Conservation (phyloP, 805 yeast genomes). For the Metschnikowia vanudenii region DNA sequence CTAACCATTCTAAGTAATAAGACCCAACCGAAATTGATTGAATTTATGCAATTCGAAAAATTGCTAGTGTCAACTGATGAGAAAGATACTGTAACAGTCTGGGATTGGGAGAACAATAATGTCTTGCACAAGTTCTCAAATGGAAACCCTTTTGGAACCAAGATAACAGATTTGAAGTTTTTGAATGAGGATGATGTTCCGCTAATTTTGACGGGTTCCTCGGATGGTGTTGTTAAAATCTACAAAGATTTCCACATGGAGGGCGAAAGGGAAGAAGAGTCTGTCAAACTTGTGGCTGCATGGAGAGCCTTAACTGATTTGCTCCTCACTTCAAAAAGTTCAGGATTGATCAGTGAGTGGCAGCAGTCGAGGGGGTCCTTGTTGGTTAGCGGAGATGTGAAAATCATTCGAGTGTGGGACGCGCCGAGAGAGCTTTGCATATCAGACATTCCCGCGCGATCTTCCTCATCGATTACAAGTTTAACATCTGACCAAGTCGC, state of each 20-base stretch:
- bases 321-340: conserved; percentile 72
- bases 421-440: conserved; percentile 90
- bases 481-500: conserved; percentile 94
- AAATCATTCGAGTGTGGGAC: conserved; percentile 91
- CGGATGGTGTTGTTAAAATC: conserved; percentile 90
- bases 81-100: conserved; percentile 75
- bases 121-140: conserved; percentile 70
- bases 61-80: conserved; percentile 79
- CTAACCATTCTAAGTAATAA: conserved; percentile 61
- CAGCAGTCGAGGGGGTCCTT: conserved; percentile 93
- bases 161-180: conserved; percentile 80
- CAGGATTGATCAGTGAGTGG: conserved; percentile 91
- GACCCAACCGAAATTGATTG: conserved; percentile 75
- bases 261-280: conserved; percentile 25
- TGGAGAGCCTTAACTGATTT: conserved; percentile 94
- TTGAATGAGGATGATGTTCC: conserved; percentile 93
- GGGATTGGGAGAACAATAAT: conserved; percentile 77
- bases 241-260: conserved; percentile 66
- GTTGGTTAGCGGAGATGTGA: conserved; percentile 91
- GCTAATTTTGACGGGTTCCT: conserved; percentile 79
- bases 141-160: conserved; percentile 83
- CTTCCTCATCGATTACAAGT: conserved; percentile 83
- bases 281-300: conserved; percentile 67
- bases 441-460: conserved; percentile 86
- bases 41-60: conserved; percentile 89